phyloP scores from a whole-genome alignment of 2,329 filamentous ascomycete species.

The Emergomyces orientalis region DNA sequence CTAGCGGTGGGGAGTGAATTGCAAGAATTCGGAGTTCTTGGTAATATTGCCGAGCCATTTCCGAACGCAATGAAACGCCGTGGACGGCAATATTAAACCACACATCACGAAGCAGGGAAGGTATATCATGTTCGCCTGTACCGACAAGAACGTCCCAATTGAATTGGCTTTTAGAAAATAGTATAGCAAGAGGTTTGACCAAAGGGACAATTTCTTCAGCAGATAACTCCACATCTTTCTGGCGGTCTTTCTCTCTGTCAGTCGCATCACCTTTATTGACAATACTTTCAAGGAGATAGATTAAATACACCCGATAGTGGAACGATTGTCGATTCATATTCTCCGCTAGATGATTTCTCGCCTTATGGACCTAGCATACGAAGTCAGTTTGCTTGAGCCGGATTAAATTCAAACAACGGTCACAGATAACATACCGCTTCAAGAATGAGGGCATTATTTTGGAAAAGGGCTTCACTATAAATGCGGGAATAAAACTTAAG shows the following conservation, averaged over 20 bases:
- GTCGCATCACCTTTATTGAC: slow-evolving; percentile 84
- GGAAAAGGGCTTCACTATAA: slow-evolving; percentile 61
- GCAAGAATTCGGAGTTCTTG: slow-evolving; percentile 77
- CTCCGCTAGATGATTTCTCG: slow-evolving; percentile 70
- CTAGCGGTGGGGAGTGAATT: slow-evolving; percentile 73
- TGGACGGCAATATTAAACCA: slow-evolving; percentile 99
- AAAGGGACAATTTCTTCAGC: slow-evolving; percentile 81
- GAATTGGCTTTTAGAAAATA: slow-evolving; percentile 52
- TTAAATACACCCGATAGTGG: slow-evolving; percentile 73
- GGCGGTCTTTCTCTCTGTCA: slow-evolving; percentile 61
- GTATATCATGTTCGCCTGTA: slow-evolving; percentile 47
- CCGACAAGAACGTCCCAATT: slow-evolving; percentile 20
- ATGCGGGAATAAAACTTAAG: slow-evolving; percentile 74
- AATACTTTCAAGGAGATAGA: slow-evolving; percentile 73
- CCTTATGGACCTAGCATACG: slow-evolving; percentile 56
- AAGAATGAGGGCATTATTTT: slow-evolving; percentile 57
- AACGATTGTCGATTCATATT: slow-evolving; percentile 56
- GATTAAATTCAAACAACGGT: neutral
- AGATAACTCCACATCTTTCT: slow-evolving; percentile 71
- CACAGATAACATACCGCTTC: slow-evolving; percentile 52
- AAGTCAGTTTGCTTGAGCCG: slow-evolving; percentile 7
- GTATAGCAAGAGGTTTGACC: slow-evolving; percentile 73
- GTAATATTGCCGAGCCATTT: slow-evolving; percentile 61
- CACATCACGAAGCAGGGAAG: slow-evolving; percentile 71
- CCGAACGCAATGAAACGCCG: slow-evolving; percentile 69